Evolutionary conservation across 176 grass and related monocot species (phyloP).

Genomic region (Aegilops sharonensis): DNA sequence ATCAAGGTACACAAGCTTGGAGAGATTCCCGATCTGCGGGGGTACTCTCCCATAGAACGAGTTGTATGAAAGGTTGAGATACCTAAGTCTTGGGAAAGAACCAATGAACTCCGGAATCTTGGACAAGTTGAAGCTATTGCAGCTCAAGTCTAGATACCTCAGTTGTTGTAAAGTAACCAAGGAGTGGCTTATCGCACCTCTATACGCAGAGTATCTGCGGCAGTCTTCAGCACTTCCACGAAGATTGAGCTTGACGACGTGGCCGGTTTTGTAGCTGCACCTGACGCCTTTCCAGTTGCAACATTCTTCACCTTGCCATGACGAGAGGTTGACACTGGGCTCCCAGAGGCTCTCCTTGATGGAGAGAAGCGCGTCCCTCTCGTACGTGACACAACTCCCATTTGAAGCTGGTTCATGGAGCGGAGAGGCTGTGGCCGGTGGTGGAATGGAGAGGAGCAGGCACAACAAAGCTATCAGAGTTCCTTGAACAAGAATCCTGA

Average conservation of each 20-base stretch:
- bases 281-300: slow-evolving; percentile 41
- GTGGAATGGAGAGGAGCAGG: neutral
- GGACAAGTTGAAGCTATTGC: too few relatives aligned
- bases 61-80: too few relatives aligned
- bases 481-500: neutral
- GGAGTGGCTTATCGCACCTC: slow-evolving; percentile 26
- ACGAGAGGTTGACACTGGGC: neutral
- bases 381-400: neutral
- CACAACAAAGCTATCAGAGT: neutral
- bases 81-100: too few relatives aligned
- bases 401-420: neutral
- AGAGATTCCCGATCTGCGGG: too few relatives aligned
- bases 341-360: slow-evolving; percentile 34
- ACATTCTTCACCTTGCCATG: slow-evolving; percentile 42
- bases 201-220: neutral
- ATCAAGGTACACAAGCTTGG: too few relatives aligned
- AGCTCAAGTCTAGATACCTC: too few relatives aligned
- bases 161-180: too few relatives aligned
- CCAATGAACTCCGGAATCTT: too few relatives aligned
- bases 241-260: slow-evolving; percentile 46
- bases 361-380: slow-evolving; percentile 26
- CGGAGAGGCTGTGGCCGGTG: neutral
- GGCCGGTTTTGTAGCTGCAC: slow-evolving; percentile 27
- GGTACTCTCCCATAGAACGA: too few relatives aligned
- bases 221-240: neutral